phyloP scores from a whole-genome alignment of 192 early-diverging fungal species.

The Glomus cerebriforme region DNA sequence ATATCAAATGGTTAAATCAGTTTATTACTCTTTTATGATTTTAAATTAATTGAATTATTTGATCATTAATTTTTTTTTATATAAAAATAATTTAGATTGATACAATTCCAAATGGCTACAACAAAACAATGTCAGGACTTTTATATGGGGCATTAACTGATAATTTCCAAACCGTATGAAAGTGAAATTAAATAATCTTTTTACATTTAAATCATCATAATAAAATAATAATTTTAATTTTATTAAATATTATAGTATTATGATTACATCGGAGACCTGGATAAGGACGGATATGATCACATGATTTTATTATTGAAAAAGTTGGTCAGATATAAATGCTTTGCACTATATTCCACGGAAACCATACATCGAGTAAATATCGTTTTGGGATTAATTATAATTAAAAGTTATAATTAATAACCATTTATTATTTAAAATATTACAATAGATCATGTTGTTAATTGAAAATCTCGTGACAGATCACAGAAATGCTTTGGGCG shows the following conservation, averaged over 20 bases:
- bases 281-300: not conserved
- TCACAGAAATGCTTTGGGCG: not conserved
- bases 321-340: not conserved
- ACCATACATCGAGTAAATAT: not conserved
- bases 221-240: not conserved
- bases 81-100: not conserved
- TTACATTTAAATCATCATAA: not conserved
- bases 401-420: not conserved
- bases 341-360: not conserved
- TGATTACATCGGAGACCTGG: not conserved
- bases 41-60: not conserved
- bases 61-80: not conserved
- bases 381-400: not conserved
- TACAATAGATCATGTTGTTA: not conserved
- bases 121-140: not conserved
- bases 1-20: not conserved
- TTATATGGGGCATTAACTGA: conserved; percentile 2
- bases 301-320: not conserved
- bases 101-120: not conserved
- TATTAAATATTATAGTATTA: conserved; percentile 7
- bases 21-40: not conserved
- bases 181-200: not conserved
- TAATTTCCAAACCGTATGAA: not conserved
- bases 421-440: not conserved
- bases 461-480: not conserved